These are phyloP conservation scores for Pseudomonodictys pantanalensis DNA, from an alignment of 495 filamentous ascomycete species.

Conservation along the genomic window DNA sequence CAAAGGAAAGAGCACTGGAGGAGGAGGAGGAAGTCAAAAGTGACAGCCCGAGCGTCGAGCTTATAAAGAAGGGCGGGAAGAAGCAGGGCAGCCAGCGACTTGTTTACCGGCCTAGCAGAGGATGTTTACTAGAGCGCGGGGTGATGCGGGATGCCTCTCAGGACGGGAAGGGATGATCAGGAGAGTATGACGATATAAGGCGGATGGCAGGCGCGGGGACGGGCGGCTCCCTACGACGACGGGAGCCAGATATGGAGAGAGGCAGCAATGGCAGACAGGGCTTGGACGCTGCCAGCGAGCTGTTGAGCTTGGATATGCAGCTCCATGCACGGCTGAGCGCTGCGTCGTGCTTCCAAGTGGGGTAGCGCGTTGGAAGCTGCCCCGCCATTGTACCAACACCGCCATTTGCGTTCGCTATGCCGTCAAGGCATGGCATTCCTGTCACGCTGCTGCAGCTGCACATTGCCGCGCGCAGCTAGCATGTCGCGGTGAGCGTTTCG, in stretches of 20 bases:
- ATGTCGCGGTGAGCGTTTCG: not conserved
- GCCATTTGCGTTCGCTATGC: not conserved
- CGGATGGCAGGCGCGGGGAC: not conserved
- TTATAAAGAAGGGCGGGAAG: slow-evolving; percentile 1
- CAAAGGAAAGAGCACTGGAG: not conserved
- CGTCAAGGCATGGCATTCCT: too few species aligned
- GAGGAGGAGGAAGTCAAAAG: not conserved
- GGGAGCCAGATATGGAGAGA: too few species aligned
- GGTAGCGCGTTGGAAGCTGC: slow-evolving; percentile 7
- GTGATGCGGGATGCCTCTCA: not conserved
- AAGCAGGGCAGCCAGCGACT: too few species aligned
- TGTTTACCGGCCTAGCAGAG: not conserved
- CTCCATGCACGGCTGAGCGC: slow-evolving; percentile 18
- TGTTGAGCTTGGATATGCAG: slow-evolving; percentile 26
- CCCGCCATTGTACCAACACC: not conserved
- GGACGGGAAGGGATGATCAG: slow-evolving; percentile 8
- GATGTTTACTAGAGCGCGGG: not conserved
- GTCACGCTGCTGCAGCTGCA: not conserved
- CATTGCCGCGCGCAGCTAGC: too few species aligned
- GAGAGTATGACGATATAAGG: slow-evolving; percentile 1
- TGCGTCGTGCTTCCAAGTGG: slow-evolving; percentile 25
- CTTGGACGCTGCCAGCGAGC: not conserved
- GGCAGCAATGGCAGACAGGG: slow-evolving; percentile 2
- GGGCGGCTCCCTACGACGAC: too few species aligned
- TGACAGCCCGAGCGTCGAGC: not conserved